These are phyloP conservation scores for Cutaneotrichosporon sp. DNA, from an alignment of 1,284 basidiomycete species.

Conservation along the genomic window DNA sequence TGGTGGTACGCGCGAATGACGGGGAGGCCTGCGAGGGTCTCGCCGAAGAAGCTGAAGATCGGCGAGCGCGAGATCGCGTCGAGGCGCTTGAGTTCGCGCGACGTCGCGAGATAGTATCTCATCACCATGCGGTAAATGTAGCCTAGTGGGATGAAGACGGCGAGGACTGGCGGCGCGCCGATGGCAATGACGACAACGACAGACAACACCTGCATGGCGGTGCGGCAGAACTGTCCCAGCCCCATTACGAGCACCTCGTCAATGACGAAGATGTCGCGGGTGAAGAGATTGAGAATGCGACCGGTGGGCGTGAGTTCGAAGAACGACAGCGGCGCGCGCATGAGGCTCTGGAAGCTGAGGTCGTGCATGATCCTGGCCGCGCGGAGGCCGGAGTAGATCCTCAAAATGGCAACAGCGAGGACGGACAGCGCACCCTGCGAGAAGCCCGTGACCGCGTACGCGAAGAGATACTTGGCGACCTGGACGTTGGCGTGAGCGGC, in stretches of 20 bases:
- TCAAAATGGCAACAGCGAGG: conserved; percentile 64
- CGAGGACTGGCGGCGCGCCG: conserved; percentile 77
- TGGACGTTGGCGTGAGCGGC: conserved; percentile 62
- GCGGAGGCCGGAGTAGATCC: conserved; percentile 73
- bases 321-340: conserved; percentile 79
- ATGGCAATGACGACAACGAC: conserved; percentile 75
- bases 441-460: conserved; percentile 55
- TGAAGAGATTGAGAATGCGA: conserved; percentile 66
- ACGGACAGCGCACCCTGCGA: conserved; percentile 61
- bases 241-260: conserved; percentile 75
- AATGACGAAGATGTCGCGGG: conserved; percentile 86
- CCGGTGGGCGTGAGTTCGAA: conserved; percentile 82
- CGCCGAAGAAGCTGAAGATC: conserved; percentile 84
- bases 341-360: conserved; percentile 60
- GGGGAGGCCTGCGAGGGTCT: conserved; percentile 77
- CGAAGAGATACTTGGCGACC: conserved; percentile 39
- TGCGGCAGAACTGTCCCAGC: conserved; percentile 68
- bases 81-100: conserved; percentile 85
- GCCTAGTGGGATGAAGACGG: conserved; percentile 70
- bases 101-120: conserved; percentile 86
- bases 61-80: conserved; percentile 88
- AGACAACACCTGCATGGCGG: conserved; percentile 60
- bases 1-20: conserved; percentile 80
- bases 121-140: conserved; percentile 76
- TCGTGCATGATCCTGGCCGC: conserved; percentile 77